Percentiles rank a stretch among this genome's conserved stretches.
Conservation (phyloP, 768 basidiomycete genomes). For the Russula sp. region DNA sequence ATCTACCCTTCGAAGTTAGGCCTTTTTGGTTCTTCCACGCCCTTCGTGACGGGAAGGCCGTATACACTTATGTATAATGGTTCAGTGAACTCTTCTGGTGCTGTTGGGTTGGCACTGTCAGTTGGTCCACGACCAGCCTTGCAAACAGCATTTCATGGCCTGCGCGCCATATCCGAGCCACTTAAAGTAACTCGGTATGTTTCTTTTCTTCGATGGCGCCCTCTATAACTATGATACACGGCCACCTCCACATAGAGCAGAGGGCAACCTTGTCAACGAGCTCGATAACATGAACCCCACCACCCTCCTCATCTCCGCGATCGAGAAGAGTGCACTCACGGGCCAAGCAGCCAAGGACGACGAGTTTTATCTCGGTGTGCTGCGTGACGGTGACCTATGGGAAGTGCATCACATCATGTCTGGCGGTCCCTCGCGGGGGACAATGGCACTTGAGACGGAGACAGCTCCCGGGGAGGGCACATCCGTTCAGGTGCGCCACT, state of each 20-base stretch:
- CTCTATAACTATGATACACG: neutral
- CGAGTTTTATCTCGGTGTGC: conserved; percentile 11
- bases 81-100: conserved; percentile 53
- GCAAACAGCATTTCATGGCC: conserved; percentile 34
- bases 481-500: conserved; percentile 39
- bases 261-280: conserved; percentile 66
- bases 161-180: conserved; percentile 39
- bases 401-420: conserved; percentile 44
- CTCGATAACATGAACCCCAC: conserved; percentile 57
- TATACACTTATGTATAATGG: conserved; percentile 61
- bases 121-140: conserved; percentile 16
- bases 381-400: conserved; percentile 4
- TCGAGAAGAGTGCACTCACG: conserved; percentile 40
- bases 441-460: conserved; percentile 35
- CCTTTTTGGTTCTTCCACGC: conserved; percentile 65
- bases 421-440: conserved; percentile 66
- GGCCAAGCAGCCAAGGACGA: conserved; percentile 7
- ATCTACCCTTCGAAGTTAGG: conserved; percentile 44
- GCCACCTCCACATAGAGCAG: conserved; percentile 39
- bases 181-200: conserved; percentile 48
- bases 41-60: conserved; percentile 70
- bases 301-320: conserved; percentile 48
- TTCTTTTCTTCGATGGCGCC: neutral
- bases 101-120: conserved; percentile 54
- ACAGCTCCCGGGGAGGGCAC: conserved; percentile 47